Base-by-base conservation (phyloP, 768 basidiomycete genomes). In the Leccinum disarticulatum region DNA sequence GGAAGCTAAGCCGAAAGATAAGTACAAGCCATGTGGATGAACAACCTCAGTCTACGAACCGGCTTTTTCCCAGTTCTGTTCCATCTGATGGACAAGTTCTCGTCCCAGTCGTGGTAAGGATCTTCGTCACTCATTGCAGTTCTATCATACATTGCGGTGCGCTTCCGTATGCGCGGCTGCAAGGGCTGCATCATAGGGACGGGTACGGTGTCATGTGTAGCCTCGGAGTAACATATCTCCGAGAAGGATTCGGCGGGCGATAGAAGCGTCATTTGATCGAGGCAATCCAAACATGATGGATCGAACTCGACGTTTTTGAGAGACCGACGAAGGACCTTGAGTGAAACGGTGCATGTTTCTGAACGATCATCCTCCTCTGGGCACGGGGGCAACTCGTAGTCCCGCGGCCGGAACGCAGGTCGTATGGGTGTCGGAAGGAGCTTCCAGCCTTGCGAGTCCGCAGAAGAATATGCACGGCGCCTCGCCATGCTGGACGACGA, bases 221-320 rank as follows among this genome's bases (percentile, higher is more conserved):
- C 78, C 49, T 71, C 72, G 13, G 73, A 63, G 57, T 78, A 80
- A 60, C 79, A 80, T 2, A 77, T 56, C 52, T 80, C 80, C 4
- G 77, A 76, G 62, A 79, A 80, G 27, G 78, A 71, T 27, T 77
- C 76, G 3, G 72, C 65, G 10, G 79, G 79, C 0, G 74, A 71
- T 31, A 74, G 65, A 11, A 80, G 73, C 0, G 80, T 75, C 60
- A 78, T 74, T 22, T 79, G 70, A 65, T 80, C 79, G 38, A 80
- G 75, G 41, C 71, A 71, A 58, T 77, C 69, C 22, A 80, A 73
- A 61, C 78, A 78, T 7, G 74, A 64, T 9, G 73, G 69, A 66
- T 80, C 78, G 59, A 80, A 73, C 54, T 76, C 73, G 62, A 77
- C 70, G 59, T 74, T 68, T 55, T 61, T 73, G 30, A 75, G 64